Conservation (phyloP, 1,284 basidiomycete species). For the Puccinia polysora region DNA sequence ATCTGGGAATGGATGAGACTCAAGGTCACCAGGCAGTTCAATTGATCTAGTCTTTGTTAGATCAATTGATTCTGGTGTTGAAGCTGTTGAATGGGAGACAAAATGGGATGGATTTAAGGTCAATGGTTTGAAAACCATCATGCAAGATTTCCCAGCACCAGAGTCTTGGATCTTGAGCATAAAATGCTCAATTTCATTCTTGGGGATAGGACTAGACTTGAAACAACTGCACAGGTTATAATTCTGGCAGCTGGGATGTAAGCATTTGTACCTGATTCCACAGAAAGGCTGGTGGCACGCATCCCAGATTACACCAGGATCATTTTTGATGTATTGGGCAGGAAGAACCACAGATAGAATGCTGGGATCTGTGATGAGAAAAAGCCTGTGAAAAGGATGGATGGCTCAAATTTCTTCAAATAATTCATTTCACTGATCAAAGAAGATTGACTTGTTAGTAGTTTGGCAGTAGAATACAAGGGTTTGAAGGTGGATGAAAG, state of each 20-base stretch:
- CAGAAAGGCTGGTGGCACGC: constrained; percentile 53
- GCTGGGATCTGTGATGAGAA: constrained; percentile 42
- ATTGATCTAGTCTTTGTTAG: too few species aligned
- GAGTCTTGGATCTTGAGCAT: constrained; percentile 67
- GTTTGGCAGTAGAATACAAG: constrained; percentile 65
- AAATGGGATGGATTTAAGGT: background rate
- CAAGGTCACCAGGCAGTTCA: too few species aligned
- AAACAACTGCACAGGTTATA: constrained; percentile 77
- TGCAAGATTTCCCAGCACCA: constrained; percentile 10
- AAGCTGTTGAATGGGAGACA: too few species aligned
- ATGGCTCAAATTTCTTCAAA: constrained; percentile 24
- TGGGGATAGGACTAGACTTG: constrained; percentile 70
- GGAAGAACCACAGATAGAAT: background rate
- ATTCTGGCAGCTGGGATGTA: constrained; percentile 72
- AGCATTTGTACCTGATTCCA: constrained; percentile 61
- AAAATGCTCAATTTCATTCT: constrained; percentile 70
- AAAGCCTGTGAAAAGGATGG: constrained; percentile 47
- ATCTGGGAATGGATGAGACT: too few species aligned
- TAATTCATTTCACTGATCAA: constrained; percentile 44
- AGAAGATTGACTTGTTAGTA: background rate
- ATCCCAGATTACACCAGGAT: constrained; percentile 47
- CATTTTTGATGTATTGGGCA: constrained; percentile 15
- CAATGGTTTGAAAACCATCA: background rate
- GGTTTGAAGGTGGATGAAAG: constrained; percentile 64
- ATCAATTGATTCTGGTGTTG: too few species aligned